Base-by-base conservation (phyloP, 805 yeast genomes). In the Teunomyces barrocoloradensis region DNA sequence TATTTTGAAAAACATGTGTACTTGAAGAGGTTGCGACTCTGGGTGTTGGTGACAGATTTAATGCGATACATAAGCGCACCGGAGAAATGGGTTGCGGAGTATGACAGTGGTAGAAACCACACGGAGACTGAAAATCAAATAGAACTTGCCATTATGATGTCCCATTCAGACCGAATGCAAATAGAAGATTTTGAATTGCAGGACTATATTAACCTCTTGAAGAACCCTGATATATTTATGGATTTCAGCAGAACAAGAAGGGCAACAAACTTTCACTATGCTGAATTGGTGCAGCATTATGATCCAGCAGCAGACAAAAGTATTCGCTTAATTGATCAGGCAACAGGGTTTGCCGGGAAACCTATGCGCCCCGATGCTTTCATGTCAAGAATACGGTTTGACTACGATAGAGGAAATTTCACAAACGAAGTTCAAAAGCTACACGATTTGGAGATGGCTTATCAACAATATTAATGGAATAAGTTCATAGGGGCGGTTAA, bases 1-100 rank as follows among this genome's bases (percentile, higher is more conserved):
- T 55, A 43, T 43, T 65, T 55, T 48, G 33, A 40, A 5, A 58
- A 56, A 18, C 62, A 61, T 44, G 52, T 61, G 15, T 71, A 57
- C 53, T 48, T 67, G 37, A 66, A 63, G 4, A 68, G 63, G 47
- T 49, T 69, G 20, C 53, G 74, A 35, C 52, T 68, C 43, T 71
- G 75, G 75, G 49, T 70, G 11, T 47, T 42, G 17, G 55, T 66
- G 2, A 54, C 56, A 23, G 50, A 47, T 2, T 42, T 69, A n/a
- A 44, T 63, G 35, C 65, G 60, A 39, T 68, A 68, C 45, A 6
- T 63, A 13, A 50, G 49, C 2, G 53, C 58, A 44, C 63, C 64
- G 3, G 44, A 43, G n/a, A 42, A 25, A 29, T 67, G 71, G 71
- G 49, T 53, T 5, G 40, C 13, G 10, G 18, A 37, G 12, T 37